Base-by-base conservation (phyloP, 31 red algal species). In the Porphyra umbilicalis region DNA sequence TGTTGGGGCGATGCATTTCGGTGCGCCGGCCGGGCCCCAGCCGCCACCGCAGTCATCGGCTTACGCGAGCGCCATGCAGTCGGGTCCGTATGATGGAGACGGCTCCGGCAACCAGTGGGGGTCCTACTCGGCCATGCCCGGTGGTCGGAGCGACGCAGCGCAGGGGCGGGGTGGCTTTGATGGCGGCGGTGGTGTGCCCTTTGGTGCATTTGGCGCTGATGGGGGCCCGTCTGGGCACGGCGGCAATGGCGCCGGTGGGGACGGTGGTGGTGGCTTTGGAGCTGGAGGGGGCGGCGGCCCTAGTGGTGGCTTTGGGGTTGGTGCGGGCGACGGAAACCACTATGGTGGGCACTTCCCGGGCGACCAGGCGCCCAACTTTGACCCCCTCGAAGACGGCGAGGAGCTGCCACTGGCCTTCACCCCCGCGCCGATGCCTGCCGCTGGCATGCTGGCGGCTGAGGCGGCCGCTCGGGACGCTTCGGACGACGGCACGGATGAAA, bases 331-430 rank as follows among this genome's bases (percentile, higher is more conserved):
- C 16, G 57, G 16, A 2, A 25, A 13, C 0, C 20, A 18, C 4
- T 71, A 25, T 71, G 57, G 57, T 29, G 13, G 57, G 11, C 30
- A 18, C 30, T 71, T 71, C 8, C 57, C 57, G 13, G 25, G 57
- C 14, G 57, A 25, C 0, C 57, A 18, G 3, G 25, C 0, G 57
- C 57, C 25, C 25, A 71, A 71, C 57, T 71, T 71, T 71, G 57
- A n/a, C 25, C 25, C 77, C n/a, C 76, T 81, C 20, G 85, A 77
- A 10, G 80, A n/a, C 36, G 79, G 83, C 35, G 68, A 80, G 33
- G 91, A 88, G 35, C 91, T 76, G 16, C 75, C 86, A 10, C 85
- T 93, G 91, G 91, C 83, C 18, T 93, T 93, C 77, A 93, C 91
- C n/a, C 91, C 91, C 16, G 88, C 91, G 10, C 85, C 88, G 68